phyloP scores from a whole-genome alignment of 768 basidiomycete species.

The Boletellus ananas region DNA sequence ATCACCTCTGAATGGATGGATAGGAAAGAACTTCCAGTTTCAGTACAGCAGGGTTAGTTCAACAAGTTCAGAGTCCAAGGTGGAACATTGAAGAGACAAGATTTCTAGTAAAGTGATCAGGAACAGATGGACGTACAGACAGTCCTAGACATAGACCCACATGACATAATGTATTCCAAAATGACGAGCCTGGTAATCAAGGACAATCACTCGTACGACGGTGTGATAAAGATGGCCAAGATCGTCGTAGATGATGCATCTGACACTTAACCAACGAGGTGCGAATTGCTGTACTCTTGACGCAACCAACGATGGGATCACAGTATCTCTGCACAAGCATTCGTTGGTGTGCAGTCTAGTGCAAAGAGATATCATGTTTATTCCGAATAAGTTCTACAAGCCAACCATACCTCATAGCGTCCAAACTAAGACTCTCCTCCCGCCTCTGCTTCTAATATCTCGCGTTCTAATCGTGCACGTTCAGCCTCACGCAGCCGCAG shows the following conservation, averaged over 20 bases:
- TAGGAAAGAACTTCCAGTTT: not conserved
- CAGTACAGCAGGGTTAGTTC: not conserved
- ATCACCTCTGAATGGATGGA: not conserved
- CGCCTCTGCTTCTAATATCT: conserved; percentile 70
- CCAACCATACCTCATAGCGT: conserved; percentile 11
- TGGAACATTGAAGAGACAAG: not conserved
- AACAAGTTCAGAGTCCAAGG: not conserved
- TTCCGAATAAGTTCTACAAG: conserved; percentile 6
- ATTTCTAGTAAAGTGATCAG: not conserved
- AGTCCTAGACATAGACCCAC: no score
- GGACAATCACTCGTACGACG: not conserved
- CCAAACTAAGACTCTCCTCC: conserved; percentile 12
- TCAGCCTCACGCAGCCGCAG: conserved; percentile 82
- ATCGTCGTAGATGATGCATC: not conserved
- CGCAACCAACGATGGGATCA: not conserved
- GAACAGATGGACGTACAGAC: no score
- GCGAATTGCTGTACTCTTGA: not conserved
- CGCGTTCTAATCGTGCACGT: conserved; percentile 68
- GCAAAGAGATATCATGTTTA: conserved; percentile 4
- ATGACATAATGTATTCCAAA: not conserved
- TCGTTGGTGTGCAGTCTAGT: not conserved
- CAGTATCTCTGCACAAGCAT: not conserved
- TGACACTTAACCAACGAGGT: no score
- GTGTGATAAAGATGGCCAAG: no score
- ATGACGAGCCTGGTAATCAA: not conserved